Evolutionary conservation across 1,284 basidiomycete species (phyloP), one percentile per base, ranked within the genome.

Genomic region (Pyrrhoderma noxium): DNA sequence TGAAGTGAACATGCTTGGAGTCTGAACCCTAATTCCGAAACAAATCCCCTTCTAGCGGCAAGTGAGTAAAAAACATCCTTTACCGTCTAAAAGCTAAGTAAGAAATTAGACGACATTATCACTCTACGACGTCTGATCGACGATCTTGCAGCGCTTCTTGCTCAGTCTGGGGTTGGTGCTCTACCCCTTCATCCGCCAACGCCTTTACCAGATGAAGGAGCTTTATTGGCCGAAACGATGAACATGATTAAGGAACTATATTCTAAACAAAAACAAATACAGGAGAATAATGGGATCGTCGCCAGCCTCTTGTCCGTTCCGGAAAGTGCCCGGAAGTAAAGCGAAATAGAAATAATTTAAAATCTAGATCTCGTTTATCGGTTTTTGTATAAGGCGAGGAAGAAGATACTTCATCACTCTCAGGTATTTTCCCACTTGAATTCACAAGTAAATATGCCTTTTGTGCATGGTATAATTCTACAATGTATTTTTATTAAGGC

Each of bases 211-310:
- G 35, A 27, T 8, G 49, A 51, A 31, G 39, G 37, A 8, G 36
- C 27, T n/a, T 21, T 55, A n/a, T 21, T 55, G 19, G 38, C 45
- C 27, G 37, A 47, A 37, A 47, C 53, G 3, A 43, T 50, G 21
- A 35, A 42, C 11, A 40, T 34, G 16, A 42, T 55, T 5, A 45
- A 22, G 4, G 44, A 22, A 19, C 39, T 55, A 13, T 55, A 55
- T 36, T 49, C 49, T 1, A 35, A 41, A 22, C 53, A 52, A 41
- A 55, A 48, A 21, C 53, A 52, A 40, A 52, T 55, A 8, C 49
- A 55, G 35, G 53, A 55, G 38, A 55, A 55, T 31, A 55, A 52
- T 47, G 49, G 31, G 16, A 45, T 52, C 23, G 53, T 52, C 1
- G 53, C 53, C 19, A 55, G 47, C 27, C 31, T 55, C 23, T 25